Conservation (phyloP, 2,329 filamentous ascomycete species). For the Xylariomycetidae sp. region DNA sequence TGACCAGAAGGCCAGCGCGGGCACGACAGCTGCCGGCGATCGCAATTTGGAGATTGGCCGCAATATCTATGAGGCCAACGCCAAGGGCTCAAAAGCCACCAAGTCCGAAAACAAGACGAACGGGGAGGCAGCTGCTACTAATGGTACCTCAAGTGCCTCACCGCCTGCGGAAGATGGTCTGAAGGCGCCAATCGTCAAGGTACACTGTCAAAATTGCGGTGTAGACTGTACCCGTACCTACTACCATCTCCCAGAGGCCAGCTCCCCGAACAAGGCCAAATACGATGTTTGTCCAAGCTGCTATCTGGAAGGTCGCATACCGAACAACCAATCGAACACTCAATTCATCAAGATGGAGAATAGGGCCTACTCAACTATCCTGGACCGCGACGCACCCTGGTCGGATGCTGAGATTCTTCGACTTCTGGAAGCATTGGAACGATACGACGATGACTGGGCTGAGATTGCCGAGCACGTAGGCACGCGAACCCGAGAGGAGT, state of each 20-base stretch:
- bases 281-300: conserved; percentile 91
- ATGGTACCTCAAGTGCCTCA: conserved; percentile 52
- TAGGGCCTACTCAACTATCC: conserved; percentile 70
- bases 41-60: conserved; percentile 89
- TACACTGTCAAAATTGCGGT: conserved; percentile 87
- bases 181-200: conserved; percentile 62
- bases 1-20: conserved; percentile 65
- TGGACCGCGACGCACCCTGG: conserved; percentile 85
- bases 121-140: conserved; percentile 64
- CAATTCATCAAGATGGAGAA: conserved; percentile 91
- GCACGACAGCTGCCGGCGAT: conserved; percentile 67
- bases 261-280: conserved; percentile 58
- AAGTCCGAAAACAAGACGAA: conserved; percentile 69
- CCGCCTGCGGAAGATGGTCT: conserved; percentile 49
- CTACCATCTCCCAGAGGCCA: conserved; percentile 56
- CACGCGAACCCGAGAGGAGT: conserved; percentile 89
- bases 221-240: conserved; percentile 74
- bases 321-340: conserved; percentile 68
- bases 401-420: conserved; percentile 85
- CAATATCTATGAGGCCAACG: conserved; percentile 91
- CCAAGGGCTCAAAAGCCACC: conserved; percentile 69
- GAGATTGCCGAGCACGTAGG: conserved; percentile 89
- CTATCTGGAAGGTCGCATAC: conserved; percentile 79
- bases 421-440: conserved; percentile 84
- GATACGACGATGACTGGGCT: conserved; percentile 94